phyloP scores from a whole-genome alignment of 2,329 filamentous ascomycete genomes.

The Paecilomyces dactylethromorphus region DNA sequence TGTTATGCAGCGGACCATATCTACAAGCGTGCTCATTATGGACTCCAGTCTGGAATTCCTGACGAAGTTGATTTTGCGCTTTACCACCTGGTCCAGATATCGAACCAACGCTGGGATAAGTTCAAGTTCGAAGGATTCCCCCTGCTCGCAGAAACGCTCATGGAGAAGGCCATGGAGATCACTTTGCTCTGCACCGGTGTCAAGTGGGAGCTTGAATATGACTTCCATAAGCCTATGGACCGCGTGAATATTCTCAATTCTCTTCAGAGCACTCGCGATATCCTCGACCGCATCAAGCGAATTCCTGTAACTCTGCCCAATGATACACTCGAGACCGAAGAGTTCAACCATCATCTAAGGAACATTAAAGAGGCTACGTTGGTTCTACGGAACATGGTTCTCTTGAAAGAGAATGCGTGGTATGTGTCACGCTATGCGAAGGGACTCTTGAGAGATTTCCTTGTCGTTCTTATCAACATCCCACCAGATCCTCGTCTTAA shows the following conservation, averaged over 20 bases:
- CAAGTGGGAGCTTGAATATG: constrained; percentile 72
- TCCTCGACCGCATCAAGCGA: constrained; percentile 64
- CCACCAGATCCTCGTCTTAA: constrained; percentile 63
- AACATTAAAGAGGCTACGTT: constrained; percentile 80
- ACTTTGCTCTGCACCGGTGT: constrained; percentile 75
- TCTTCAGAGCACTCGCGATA: constrained; percentile 60
- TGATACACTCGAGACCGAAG: constrained; percentile 63
- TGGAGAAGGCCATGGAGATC: constrained; percentile 76
- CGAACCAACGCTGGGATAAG: constrained; percentile 88
- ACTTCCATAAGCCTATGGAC: constrained; percentile 46
- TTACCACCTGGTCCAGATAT: constrained; percentile 92
- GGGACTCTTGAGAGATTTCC: constrained; percentile 65
- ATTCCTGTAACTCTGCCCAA: constrained; percentile 55
- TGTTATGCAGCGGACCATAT: constrained; percentile 53
- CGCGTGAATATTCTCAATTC: constrained; percentile 57
- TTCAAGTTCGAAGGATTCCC: constrained; percentile 92
- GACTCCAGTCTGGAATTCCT: constrained; percentile 70
- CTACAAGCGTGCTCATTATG: constrained; percentile 79
- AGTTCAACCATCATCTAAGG: constrained; percentile 64
- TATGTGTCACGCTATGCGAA: constrained; percentile 67
- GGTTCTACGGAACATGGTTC: constrained; percentile 93
- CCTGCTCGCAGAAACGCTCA: constrained; percentile 77
- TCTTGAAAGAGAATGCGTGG: constrained; percentile 77
- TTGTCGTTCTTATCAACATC: constrained; percentile 75
- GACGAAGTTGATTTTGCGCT: constrained; percentile 88